Conservation (phyloP, 2,329 filamentous ascomycete species). For the Byssothecium circinans region DNA sequence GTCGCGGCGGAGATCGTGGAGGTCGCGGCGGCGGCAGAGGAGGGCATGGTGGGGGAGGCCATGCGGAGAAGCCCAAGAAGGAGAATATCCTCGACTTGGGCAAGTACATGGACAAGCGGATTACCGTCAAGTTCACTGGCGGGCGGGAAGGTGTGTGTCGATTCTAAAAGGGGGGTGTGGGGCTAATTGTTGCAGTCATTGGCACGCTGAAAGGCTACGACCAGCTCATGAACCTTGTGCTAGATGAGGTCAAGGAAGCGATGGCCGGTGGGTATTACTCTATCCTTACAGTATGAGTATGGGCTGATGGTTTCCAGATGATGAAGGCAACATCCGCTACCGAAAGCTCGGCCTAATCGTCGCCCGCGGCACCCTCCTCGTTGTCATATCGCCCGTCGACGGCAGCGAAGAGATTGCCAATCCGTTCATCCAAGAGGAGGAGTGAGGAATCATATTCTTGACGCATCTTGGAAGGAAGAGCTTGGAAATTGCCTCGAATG, state of each 20-base stretch:
- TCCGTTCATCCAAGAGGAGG: conserved; percentile 76
- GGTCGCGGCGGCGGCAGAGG: conserved; percentile 43
- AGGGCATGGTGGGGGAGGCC: conserved; percentile 30
- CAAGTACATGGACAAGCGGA: conserved; percentile 97
- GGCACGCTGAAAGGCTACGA: conserved; percentile 94
- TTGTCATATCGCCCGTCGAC: conserved; percentile 88
- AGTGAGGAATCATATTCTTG: conserved; percentile 17
- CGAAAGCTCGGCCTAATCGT: conserved; percentile 82
- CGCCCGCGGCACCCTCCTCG: conserved; percentile 86
- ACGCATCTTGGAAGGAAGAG: neutral
- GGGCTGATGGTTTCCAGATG: conserved; percentile 62
- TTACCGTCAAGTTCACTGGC: conserved; percentile 95
- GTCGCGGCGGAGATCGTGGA: conserved; percentile 48
- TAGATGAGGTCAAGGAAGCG: conserved; percentile 90
- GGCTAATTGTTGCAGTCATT: conserved; percentile 61
- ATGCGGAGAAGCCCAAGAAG: conserved; percentile 81
- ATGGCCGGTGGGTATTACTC: conserved; percentile 70
- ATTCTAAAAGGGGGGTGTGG: too few species aligned
- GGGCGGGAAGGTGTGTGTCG: conserved; percentile 73
- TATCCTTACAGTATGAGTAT: neutral
- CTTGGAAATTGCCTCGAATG: neutral
- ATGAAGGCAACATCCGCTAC: conserved; percentile 84
- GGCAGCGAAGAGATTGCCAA: conserved; percentile 96
- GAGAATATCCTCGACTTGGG: conserved; percentile 95
- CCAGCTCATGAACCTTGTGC: conserved; percentile 94